Evolutionary conservation across 2,329 filamentous ascomycete species (phyloP).

Genomic region (Pseudogymnoascus sp.): DNA sequence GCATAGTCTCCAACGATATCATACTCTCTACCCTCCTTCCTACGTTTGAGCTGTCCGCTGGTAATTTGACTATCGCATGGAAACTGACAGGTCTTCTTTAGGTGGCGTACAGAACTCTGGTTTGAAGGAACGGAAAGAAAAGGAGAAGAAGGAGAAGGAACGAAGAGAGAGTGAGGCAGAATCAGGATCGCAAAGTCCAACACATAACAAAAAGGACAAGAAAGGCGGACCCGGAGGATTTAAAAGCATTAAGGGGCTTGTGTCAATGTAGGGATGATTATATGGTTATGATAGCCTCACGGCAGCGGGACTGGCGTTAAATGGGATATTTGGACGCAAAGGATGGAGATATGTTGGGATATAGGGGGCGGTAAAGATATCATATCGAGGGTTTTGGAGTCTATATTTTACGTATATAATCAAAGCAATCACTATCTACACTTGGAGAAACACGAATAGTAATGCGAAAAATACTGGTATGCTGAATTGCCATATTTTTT

Average conservation of each 20-base stretch:
- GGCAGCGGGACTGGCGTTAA: neutral
- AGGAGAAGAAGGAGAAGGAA: slow-evolving; percentile 14
- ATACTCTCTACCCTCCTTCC: slow-evolving; percentile 12
- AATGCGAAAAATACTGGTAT: neutral
- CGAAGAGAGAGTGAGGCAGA: slow-evolving; percentile 9
- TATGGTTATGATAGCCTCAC: slow-evolving; percentile 1
- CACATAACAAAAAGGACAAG: slow-evolving; percentile 40
- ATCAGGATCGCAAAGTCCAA: slow-evolving; percentile 17
- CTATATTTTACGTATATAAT: neutral
- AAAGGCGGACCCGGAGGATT: slow-evolving; percentile 32
- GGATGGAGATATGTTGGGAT: neutral
- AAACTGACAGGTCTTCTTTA: slow-evolving; percentile 34
- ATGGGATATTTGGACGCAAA: neutral
- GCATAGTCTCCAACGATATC: neutral
- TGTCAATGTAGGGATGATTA: slow-evolving; percentile 8
- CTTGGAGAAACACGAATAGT: neutral
- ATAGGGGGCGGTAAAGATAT: neutral
- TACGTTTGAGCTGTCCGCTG: slow-evolving; percentile 32
- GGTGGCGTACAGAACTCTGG: slow-evolving; percentile 40
- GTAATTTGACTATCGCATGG: slow-evolving; percentile 46
- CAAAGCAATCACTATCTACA: neutral
- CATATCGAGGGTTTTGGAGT: neutral
- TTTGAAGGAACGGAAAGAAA: slow-evolving; percentile 18
- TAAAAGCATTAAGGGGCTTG: slow-evolving; percentile 33
- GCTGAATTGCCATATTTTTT: neutral